Evolutionary conservation across 2,329 filamentous ascomycete genomes (phyloP).

Genomic region (Lecanoromycetidae sp.): DNA sequence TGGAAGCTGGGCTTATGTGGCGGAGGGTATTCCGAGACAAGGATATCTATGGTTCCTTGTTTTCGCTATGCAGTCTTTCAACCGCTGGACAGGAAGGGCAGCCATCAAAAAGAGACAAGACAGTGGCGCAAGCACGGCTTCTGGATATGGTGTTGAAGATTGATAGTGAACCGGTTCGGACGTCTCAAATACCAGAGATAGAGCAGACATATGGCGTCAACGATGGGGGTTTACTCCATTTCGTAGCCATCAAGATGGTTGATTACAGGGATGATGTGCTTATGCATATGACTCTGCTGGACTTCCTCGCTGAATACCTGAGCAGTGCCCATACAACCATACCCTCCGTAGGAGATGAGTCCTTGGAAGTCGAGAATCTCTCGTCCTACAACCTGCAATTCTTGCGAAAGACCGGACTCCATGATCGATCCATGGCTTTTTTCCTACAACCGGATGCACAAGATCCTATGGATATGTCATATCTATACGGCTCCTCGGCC

Average conservation of each 20-base stretch:
- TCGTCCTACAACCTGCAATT: constrained; percentile 38
- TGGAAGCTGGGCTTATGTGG: constrained; percentile 46
- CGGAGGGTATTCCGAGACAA: constrained; percentile 49
- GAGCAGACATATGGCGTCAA: constrained; percentile 31
- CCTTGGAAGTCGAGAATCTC: too few relatives aligned
- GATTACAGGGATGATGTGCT: constrained; percentile 43
- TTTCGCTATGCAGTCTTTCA: constrained; percentile 40
- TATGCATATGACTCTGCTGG: constrained; percentile 47
- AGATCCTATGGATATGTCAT: constrained; percentile 41
- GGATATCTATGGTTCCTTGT: constrained; percentile 46
- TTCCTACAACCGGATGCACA: constrained; percentile 40
- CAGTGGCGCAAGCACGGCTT: constrained; percentile 48
- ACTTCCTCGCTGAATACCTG: constrained; percentile 46
- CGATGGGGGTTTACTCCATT: constrained; percentile 39
- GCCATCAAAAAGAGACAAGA: constrained; percentile 41
- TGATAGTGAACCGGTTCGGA: constrained; percentile 43
- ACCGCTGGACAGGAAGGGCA: constrained; percentile 26
- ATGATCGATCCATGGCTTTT: constrained; percentile 37
- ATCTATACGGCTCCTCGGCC: constrained; percentile 43
- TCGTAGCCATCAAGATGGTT: constrained; percentile 44
- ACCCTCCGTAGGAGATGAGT: too few relatives aligned
- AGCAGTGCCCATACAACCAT: constrained; percentile 24
- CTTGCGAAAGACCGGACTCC: constrained; percentile 39
- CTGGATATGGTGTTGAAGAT: constrained; percentile 45
- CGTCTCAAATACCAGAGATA: constrained; percentile 40